Conservation (phyloP, 2,329 filamentous ascomycete species). For the Chrysoporthe austroafricana region DNA sequence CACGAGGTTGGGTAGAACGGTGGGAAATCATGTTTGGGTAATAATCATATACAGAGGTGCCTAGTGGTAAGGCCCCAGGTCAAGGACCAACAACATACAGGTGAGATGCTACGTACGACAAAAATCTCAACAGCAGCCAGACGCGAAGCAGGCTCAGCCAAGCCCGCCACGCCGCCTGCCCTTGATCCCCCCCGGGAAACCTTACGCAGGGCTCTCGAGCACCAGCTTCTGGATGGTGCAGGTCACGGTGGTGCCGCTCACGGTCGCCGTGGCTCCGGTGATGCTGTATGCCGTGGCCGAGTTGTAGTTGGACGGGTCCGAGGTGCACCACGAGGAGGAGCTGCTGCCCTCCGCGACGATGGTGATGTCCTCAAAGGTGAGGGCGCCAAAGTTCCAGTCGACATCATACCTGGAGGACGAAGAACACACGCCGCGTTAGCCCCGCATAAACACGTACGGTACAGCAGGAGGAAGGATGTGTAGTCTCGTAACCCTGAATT, state of each 20-base stretch:
- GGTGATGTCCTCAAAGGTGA: constrained; percentile 49
- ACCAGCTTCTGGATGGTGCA: constrained; percentile 52
- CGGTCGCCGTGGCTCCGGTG: constrained; percentile 38
- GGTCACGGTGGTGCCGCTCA: constrained; percentile 44
- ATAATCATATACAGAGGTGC: background rate
- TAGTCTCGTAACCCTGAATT: background rate
- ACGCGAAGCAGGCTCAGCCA: no score
- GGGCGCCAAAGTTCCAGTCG: constrained; percentile 44
- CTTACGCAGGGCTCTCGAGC: constrained; percentile 37
- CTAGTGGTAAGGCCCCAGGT: background rate
- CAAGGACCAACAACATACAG: constrained; percentile 2
- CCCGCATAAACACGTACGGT: background rate
- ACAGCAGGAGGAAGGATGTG: background rate
- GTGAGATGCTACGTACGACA: background rate
- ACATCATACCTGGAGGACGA: constrained; percentile 35
- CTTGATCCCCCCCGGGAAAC: no score
- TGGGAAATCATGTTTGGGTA: background rate
- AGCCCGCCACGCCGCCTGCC: background rate
- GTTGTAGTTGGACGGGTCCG: constrained; percentile 44
- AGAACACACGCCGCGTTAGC: background rate
- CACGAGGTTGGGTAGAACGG: background rate
- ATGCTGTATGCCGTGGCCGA: constrained; percentile 41
- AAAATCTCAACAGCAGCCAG: background rate
- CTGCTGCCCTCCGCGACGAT: constrained; percentile 45
- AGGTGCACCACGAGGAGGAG: constrained; percentile 40